A percentile compares a stretch with the other conserved stretches of the same genome.
phyloP scores from a whole-genome alignment of 139 green algal genomes.

The Tetratostichococcus sp. region DNA sequence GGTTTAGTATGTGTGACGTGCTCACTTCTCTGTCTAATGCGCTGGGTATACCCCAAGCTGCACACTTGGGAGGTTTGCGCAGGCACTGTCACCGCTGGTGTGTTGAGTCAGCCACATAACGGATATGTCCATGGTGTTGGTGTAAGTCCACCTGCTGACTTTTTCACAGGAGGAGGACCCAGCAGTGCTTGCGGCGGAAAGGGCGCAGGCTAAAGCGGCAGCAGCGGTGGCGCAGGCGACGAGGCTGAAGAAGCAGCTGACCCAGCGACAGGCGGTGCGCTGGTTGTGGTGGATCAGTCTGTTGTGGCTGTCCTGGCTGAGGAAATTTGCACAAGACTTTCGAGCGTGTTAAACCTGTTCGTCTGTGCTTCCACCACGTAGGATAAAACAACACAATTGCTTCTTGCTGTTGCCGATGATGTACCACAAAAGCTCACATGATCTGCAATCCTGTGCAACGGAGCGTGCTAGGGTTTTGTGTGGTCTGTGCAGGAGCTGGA shows the following conservation, averaged over 20 bases:
- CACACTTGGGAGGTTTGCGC: too few relatives aligned
- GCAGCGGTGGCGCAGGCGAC: slow-evolving; percentile 34
- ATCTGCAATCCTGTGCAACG: background rate
- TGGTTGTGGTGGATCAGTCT: too few relatives aligned
- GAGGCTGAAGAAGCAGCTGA: slow-evolving; percentile 9
- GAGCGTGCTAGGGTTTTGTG: background rate
- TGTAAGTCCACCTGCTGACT: too few relatives aligned
- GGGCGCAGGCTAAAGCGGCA: slow-evolving; percentile 37
- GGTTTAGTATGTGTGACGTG: too few relatives aligned
- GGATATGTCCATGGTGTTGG: too few relatives aligned
- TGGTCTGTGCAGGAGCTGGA: slow-evolving; percentile 41
- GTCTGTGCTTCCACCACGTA: too few relatives aligned
- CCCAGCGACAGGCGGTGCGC: slow-evolving; percentile 1
- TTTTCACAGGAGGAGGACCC: slow-evolving; percentile 75
- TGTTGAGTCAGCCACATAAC: too few relatives aligned
- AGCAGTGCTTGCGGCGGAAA: slow-evolving; percentile 50
- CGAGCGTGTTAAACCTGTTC: too few relatives aligned
- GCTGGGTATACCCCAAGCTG: too few relatives aligned
- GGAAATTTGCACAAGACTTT: background rate
- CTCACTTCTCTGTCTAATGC: too few relatives aligned
- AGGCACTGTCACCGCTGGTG: too few relatives aligned
- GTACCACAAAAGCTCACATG: too few relatives aligned
- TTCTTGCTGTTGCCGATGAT: background rate
- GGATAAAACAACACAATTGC: background rate
- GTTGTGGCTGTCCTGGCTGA: background rate